Percentiles rank a stretch among this genome's conserved stretches.
Evolutionary conservation across 2,329 filamentous ascomycete species (phyloP).

Genomic region (Cladosporium cucumerinum): DNA sequence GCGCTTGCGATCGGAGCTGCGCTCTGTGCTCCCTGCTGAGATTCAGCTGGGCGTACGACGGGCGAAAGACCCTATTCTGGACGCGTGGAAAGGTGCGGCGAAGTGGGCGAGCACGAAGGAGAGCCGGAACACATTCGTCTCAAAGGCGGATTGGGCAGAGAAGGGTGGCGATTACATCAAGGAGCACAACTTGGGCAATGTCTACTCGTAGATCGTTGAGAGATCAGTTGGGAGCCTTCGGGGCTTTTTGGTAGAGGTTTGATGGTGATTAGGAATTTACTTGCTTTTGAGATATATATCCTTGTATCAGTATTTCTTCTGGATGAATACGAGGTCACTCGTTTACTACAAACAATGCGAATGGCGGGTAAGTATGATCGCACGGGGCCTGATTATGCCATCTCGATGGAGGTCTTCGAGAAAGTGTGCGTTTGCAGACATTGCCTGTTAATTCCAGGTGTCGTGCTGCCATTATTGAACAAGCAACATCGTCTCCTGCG

Average conservation of each 20-base stretch:
- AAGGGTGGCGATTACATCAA: slow-evolving; percentile 94
- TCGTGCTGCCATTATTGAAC: not conserved
- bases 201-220: slow-evolving; percentile 3
- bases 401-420: not conserved
- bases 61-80: slow-evolving; percentile 72
- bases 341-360: not conserved
- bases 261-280: not conserved
- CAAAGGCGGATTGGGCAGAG: slow-evolving; percentile 79
- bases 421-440: not conserved
- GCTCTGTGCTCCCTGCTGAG: slow-evolving; percentile 67
- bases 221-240: not conserved
- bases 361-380: not conserved
- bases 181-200: slow-evolving; percentile 47
- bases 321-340: not conserved
- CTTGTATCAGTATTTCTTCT: not conserved
- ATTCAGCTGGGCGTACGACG: slow-evolving; percentile 66
- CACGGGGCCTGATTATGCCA: not conserved
- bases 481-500: not conserved
- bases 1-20: slow-evolving; percentile 68
- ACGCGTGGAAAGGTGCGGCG: slow-evolving; percentile 92
- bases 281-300: not conserved
- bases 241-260: not conserved
- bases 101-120: slow-evolving; percentile 67
- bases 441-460: not conserved
- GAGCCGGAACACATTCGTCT: slow-evolving; percentile 64